Evolutionary conservation across 805 yeast genomes (phyloP), one percentile per base, ranked within the genome.

Genomic region (Hanseniaspora vineae): DNA sequence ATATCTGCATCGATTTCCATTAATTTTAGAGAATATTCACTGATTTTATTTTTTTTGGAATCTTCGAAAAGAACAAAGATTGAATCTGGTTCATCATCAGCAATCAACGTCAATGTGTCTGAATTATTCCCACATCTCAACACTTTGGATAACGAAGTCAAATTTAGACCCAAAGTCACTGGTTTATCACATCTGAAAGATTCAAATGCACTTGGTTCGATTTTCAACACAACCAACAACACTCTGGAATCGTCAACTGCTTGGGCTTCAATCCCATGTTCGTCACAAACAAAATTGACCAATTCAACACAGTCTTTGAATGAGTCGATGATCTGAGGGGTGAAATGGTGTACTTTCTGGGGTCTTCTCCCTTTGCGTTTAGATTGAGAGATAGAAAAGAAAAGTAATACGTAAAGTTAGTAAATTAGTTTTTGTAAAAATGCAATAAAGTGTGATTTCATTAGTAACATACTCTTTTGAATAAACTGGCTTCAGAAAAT

Each of bases 191-290:
- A 89, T 74, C 98, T 82, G 73, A 84, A 92, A 56, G 84, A 90
- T 51, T 78, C 74, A 71, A 92, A 92, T 12, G 95, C 89, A 51
- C 84, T 89, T 53, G 81, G 78, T 50, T 94, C 95, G 55, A 92
- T 82, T 57, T 85, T 77, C 53, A 92, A 72, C 18, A 95, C 84
- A 39, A 90, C 96, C 54, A 92, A 75, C 53, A 89, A 76, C 50
- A 92, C 96, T 73, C 97, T 86, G 29, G 98, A 88, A 64, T 88
- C 94, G 68, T 92, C 98, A 56, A 92, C 92, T 29, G 98, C 97
- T 72, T 92, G 97, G 19, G 94, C 90, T 11, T 94, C 83, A 59
- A 92, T 82, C 55, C 98, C 98, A 52, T 80, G 77, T 65, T 85
- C 92, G n/a, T 94, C 79, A 71, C 97, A 92, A 71, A 88, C 92